Evolutionary conservation across 768 basidiomycete species (phyloP).

Genomic region (Lactarius trivialis): DNA sequence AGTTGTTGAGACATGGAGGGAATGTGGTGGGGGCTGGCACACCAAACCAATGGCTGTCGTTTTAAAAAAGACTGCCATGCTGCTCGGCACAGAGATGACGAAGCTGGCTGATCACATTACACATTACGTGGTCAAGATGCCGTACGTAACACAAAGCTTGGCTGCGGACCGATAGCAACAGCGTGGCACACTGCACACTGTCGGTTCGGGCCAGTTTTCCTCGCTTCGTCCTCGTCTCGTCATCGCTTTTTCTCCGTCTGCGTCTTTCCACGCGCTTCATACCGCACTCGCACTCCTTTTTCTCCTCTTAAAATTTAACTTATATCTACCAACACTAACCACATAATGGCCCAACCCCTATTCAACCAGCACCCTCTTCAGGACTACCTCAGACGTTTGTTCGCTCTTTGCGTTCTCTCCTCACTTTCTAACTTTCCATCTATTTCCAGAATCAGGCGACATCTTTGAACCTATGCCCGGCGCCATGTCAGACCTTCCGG

Average conservation of each 20-base stretch:
- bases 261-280: background rate
- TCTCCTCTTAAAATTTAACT: conserved; percentile 15
- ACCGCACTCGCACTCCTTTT: conserved; percentile 3
- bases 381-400: conserved; percentile 22
- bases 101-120: background rate
- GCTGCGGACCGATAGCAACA: too few relatives aligned
- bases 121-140: background rate
- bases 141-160: background rate
- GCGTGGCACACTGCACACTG: background rate
- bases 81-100: background rate
- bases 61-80: background rate
- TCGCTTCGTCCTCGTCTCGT: background rate
- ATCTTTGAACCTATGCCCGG: conserved; percentile 21
- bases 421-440: background rate
- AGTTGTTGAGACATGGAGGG: background rate
- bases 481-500: conserved; percentile 13
- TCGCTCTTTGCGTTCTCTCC: background rate
- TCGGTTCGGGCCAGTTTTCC: background rate
- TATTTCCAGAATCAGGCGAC: conserved; percentile 21
- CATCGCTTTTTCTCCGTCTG: background rate
- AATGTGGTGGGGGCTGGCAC: too few relatives aligned
- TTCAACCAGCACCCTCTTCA: conserved; percentile 22
- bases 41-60: too few relatives aligned
- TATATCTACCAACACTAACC: conserved; percentile 3
- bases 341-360: conserved; percentile 21